phyloP scores from a whole-genome alignment of 23 red algal species.

The Pyropia haitanensis region DNA sequence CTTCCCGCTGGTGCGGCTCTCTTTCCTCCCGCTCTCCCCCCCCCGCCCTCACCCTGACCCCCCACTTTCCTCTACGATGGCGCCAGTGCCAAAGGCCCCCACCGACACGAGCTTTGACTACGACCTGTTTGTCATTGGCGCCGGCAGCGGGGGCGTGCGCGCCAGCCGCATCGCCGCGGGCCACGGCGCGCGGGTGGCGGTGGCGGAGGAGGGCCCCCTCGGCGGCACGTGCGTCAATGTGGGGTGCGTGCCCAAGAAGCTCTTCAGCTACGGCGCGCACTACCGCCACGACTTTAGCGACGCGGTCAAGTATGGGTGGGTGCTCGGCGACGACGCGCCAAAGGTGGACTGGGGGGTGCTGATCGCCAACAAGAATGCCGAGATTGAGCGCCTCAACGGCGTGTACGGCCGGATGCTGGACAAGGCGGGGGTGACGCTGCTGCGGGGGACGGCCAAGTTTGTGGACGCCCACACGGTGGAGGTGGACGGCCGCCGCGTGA shows the following conservation, averaged over 20 bases:
- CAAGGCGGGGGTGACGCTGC: slow-evolving; percentile 63
- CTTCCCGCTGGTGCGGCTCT: too few relatives aligned
- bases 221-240: slow-evolving; percentile 99
- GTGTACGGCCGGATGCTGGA: slow-evolving; percentile 74
- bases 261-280: slow-evolving; percentile 90
- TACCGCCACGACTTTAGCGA: slow-evolving; percentile 76
- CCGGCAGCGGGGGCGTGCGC: slow-evolving; percentile 88
- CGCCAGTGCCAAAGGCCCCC: too few relatives aligned
- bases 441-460: slow-evolving; percentile 44
- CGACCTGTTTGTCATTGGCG: slow-evolving; percentile 97
- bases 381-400: slow-evolving; percentile 89
- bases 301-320: slow-evolving; percentile 80
- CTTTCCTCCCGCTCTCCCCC: too few relatives aligned
- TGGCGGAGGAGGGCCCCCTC: slow-evolving; percentile 49
- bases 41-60: too few relatives aligned
- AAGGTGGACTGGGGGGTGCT: slow-evolving; percentile 70
- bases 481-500: slow-evolving; percentile 31
- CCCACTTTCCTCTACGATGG: too few relatives aligned
- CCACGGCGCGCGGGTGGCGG: slow-evolving; percentile 79
- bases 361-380: slow-evolving; percentile 87
- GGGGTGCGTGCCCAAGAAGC: slow-evolving; percentile 95
- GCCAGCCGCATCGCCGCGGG: slow-evolving; percentile 73
- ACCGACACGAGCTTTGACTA: slow-evolving; percentile 50
- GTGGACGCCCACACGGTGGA: slow-evolving; percentile 80
- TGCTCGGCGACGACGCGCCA: slow-evolving; percentile 17